Percentiles rank a stretch among this genome's conserved stretches.
Conservation (phyloP, 1,139 yeast species). For the Suhomyces kunorum region DNA sequence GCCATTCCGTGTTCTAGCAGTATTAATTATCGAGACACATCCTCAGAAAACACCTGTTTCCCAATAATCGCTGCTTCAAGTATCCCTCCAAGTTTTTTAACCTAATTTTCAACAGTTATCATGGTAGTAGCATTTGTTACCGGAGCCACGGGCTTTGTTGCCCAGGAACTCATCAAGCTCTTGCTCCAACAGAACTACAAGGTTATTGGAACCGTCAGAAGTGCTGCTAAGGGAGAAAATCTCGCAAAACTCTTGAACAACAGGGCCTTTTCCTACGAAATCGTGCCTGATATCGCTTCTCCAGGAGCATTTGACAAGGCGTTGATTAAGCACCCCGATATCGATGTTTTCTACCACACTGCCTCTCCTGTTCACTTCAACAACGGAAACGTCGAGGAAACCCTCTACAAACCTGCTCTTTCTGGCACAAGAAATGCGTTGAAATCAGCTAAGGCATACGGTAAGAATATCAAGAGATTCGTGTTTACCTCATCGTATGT, state of each 20-base stretch:
- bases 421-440: slow-evolving; percentile 4
- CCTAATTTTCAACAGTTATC: neutral
- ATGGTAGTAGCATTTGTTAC: slow-evolving; percentile 32
- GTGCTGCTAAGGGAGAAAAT: slow-evolving; percentile 2
- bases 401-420: slow-evolving; percentile 3
- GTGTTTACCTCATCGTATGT: slow-evolving; percentile 2
- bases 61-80: no score
- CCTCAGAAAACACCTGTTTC: no score
- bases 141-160: slow-evolving; percentile 43
- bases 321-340: slow-evolving; percentile 1
- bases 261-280: slow-evolving; percentile 26
- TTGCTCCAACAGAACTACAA: slow-evolving; percentile 41
- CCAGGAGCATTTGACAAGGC: slow-evolving; percentile 10
- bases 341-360: slow-evolving; percentile 3
- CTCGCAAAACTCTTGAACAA: slow-evolving; percentile 19
- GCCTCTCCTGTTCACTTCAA: slow-evolving; percentile 3
- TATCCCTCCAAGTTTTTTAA: no score
- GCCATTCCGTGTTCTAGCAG: no score
- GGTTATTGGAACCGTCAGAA: slow-evolving; percentile 62
- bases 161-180: slow-evolving; percentile 35
- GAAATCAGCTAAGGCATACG: slow-evolving; percentile 1
- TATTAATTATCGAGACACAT: no score
- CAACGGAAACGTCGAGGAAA: neutral
- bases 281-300: slow-evolving; percentile 23
- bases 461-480: slow-evolving; percentile 5